phyloP scores from a whole-genome alignment of 2,329 filamentous ascomycete species.

The Penicillium sp. region DNA sequence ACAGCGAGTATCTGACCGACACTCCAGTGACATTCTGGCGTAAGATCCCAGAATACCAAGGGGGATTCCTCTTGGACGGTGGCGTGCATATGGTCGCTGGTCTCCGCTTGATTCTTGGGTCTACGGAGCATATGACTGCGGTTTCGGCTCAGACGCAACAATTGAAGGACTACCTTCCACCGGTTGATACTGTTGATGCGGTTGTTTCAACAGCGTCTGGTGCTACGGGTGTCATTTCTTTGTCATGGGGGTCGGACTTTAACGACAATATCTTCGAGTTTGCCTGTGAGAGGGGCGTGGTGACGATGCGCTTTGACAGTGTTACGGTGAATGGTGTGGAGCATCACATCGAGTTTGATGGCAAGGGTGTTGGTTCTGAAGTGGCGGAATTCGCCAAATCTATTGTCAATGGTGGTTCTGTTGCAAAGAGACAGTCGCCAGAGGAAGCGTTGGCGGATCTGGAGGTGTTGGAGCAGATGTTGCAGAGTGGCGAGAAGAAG shows the following conservation, averaged over 20 bases:
- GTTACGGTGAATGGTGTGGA: slow-evolving; percentile 45
- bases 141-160: slow-evolving; percentile 58
- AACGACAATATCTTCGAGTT: slow-evolving; percentile 57
- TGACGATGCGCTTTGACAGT: slow-evolving; percentile 50
- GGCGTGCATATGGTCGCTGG: slow-evolving; percentile 63
- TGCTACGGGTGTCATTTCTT: slow-evolving; percentile 56
- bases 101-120: slow-evolving; percentile 56
- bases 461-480: slow-evolving; percentile 51
- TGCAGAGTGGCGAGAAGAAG: slow-evolving; percentile 40
- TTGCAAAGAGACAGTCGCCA: slow-evolving; percentile 53
- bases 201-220: slow-evolving; percentile 56
- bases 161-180: slow-evolving; percentile 59
- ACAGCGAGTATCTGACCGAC: slow-evolving; percentile 14
- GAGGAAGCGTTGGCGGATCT: slow-evolving; percentile 62
- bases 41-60: slow-evolving; percentile 62
- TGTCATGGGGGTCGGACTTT: slow-evolving; percentile 61
- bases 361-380: slow-evolving; percentile 59
- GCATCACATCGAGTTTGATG: slow-evolving; percentile 55
- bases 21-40: slow-evolving; percentile 55
- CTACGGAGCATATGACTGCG: slow-evolving; percentile 49
- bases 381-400: slow-evolving; percentile 59
- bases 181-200: slow-evolving; percentile 64
- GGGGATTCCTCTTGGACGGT: slow-evolving; percentile 65
- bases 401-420: slow-evolving; percentile 49
- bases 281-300: slow-evolving; percentile 58